A percentile compares a stretch with the other conserved stretches of the same genome.
phyloP scores from a whole-genome alignment of 805 yeast species.

The Starmera quercuum region DNA sequence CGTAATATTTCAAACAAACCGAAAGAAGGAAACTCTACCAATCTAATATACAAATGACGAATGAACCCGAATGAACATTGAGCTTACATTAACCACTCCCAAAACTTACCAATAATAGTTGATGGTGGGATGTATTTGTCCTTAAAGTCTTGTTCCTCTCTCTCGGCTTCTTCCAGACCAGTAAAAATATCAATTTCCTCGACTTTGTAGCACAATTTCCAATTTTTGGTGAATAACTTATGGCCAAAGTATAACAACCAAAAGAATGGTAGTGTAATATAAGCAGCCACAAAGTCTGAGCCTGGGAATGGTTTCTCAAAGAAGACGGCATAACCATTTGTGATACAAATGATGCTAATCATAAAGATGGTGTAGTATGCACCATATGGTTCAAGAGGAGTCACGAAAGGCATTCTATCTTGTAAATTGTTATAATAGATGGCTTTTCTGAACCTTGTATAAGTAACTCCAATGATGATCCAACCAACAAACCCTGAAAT shows the following conservation, averaged over 20 bases:
- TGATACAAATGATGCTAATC: conserved; percentile 45
- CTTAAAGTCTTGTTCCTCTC: no score
- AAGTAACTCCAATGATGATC: conserved; percentile 62
- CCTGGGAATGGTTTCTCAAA: conserved; percentile 40
- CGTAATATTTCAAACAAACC: no score
- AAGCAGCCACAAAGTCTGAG: conserved; percentile 63
- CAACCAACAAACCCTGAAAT: conserved; percentile 73
- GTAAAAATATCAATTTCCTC: conserved; percentile 54
- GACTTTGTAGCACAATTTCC: conserved; percentile 40
- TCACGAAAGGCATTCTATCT: conserved; percentile 51
- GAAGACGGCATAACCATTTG: conserved; percentile 70
- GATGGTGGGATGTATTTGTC: no score
- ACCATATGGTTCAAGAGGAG: conserved; percentile 49
- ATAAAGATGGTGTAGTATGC: conserved; percentile 46
- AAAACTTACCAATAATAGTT: no score
- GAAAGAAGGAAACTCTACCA: no score
- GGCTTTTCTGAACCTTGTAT: conserved; percentile 64
- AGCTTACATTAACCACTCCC: no score
- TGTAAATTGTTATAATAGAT: conserved; percentile 41
- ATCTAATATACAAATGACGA: no score
- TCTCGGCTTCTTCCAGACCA: conserved; percentile 55
- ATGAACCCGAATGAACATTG: no score
- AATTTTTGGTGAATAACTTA: conserved; percentile 37
- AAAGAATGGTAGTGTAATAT: conserved; percentile 56
- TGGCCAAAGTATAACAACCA: conserved; percentile 50